Evolutionary conservation across 2,329 filamentous ascomycete genomes (phyloP).

Genomic region (Sclerotinia borealis): DNA sequence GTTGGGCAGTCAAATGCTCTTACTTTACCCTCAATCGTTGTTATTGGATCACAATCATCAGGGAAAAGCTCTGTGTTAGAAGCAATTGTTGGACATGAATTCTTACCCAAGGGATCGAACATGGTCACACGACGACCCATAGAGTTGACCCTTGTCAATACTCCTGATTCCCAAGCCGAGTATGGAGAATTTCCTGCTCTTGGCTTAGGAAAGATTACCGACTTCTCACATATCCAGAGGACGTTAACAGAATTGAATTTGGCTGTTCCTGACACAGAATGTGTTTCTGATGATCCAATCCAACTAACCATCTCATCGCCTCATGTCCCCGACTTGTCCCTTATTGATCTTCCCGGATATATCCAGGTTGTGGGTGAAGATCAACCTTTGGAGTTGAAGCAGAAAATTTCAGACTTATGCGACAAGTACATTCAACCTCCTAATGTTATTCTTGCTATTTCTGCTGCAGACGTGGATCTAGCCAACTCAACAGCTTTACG

Average conservation of each 20-base stretch:
- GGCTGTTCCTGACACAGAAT: conserved; percentile 83
- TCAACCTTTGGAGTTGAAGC: conserved; percentile 85
- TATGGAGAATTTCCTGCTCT: conserved; percentile 96
- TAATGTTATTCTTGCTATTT: conserved; percentile 95
- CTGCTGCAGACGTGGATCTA: conserved; percentile 92
- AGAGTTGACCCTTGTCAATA: conserved; percentile 93
- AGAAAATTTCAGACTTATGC: conserved; percentile 92
- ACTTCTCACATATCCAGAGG: conserved; percentile 87
- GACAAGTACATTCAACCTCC: conserved; percentile 97
- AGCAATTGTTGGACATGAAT: conserved; percentile 95
- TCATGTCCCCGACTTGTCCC: conserved; percentile 86
- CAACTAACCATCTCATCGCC: conserved; percentile 93
- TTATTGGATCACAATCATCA: conserved; percentile 96
- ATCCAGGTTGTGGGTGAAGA: conserved; percentile 92
- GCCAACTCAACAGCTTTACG: conserved; percentile 92
- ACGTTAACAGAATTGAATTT: conserved; percentile 93
- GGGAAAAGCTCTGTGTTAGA: conserved; percentile 97
- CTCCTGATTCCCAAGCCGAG: conserved; percentile 76
- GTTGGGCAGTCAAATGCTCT: conserved; percentile 87
- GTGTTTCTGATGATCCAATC: conserved; percentile 94
- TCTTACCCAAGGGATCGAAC: conserved; percentile 94
- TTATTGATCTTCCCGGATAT: conserved; percentile 95
- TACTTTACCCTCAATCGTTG: conserved; percentile 93
- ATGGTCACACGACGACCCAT: conserved; percentile 97
- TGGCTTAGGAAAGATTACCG: conserved; percentile 80